Evolutionary conservation across 371 early-diverging fungal species (phyloP).

Genomic region (Lichtheimia corymbifera): DNA sequence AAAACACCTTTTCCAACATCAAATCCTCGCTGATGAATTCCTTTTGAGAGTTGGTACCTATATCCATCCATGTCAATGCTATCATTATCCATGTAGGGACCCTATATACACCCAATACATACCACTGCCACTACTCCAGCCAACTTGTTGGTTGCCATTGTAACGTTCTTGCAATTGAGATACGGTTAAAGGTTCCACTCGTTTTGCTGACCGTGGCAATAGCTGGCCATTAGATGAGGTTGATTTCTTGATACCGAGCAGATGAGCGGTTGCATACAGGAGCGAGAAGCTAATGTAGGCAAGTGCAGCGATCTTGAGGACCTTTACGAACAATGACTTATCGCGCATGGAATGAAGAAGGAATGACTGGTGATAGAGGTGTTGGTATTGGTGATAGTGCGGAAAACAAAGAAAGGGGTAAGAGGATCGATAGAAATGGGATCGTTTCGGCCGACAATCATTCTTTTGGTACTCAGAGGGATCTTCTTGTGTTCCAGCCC

Average conservation of each 20-base stretch:
- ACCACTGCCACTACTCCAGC: conserved; percentile 14
- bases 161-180: conserved; percentile 24
- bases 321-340: conserved; percentile 12
- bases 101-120: background rate
- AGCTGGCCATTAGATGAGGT: background rate
- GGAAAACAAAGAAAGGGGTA: too few relatives aligned
- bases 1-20: conserved; percentile 54
- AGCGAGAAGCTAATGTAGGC: conserved; percentile 28
- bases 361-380: background rate
- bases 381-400: background rate
- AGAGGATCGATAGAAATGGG: too few relatives aligned
- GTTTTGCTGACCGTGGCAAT: conserved; percentile 1
- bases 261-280: conserved; percentile 32
- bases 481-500: too few relatives aligned
- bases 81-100: background rate
- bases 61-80: background rate
- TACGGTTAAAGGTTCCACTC: conserved; percentile 14
- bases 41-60: conserved; percentile 4
- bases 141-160: conserved; percentile 24
- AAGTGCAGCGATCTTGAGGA: conserved; percentile 22
- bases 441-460: too few relatives aligned
- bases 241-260: conserved; percentile 18
- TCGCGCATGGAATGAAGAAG: conserved; percentile 18
- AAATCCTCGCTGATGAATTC: conserved; percentile 42
- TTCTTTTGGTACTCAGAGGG: too few relatives aligned